Evolutionary conservation across 1,284 basidiomycete genomes (phyloP).

Genomic region (Puccinia horiana): DNA sequence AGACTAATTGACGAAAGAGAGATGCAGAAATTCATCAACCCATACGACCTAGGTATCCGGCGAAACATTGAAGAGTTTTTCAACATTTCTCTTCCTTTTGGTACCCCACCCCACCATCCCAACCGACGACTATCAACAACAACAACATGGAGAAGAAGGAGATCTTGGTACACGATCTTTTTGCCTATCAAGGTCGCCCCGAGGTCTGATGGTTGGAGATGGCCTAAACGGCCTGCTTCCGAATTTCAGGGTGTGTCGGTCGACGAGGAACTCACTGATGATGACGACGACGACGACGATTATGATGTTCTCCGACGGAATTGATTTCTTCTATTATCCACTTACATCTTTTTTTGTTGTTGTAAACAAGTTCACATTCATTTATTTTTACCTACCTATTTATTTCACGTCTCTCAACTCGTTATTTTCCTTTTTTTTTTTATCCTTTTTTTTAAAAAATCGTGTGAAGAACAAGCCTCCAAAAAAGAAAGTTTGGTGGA

Average conservation of each 20-base stretch:
- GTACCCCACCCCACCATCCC: slow-evolving; percentile 67
- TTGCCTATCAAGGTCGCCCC: slow-evolving; percentile 78
- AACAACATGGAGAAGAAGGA: too few relatives aligned
- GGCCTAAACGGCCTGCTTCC: slow-evolving; percentile 69
- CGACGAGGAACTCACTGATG: slow-evolving; percentile 63
- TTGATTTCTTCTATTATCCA: neutral
- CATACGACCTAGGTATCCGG: slow-evolving; percentile 78
- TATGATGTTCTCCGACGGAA: too few relatives aligned
- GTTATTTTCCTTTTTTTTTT: neutral
- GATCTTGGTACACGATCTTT: slow-evolving; percentile 76
- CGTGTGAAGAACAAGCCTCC: too few relatives aligned
- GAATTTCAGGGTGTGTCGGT: slow-evolving; percentile 62
- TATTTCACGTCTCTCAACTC: neutral
- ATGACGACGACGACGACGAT: slow-evolving; percentile 43
- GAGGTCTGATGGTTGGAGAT: slow-evolving; percentile 80
- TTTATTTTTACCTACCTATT: too few relatives aligned
- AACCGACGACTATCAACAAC: too few relatives aligned
- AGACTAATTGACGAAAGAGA: neutral
- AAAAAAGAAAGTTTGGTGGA: too few relatives aligned
- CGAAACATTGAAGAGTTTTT: slow-evolving; percentile 82
- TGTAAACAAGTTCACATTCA: too few relatives aligned
- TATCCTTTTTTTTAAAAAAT: neutral
- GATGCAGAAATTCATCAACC: slow-evolving; percentile 72
- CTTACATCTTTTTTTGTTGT: neutral
- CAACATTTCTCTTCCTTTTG: slow-evolving; percentile 74